Percentiles rank a stretch among this genome's conserved stretches.
These are phyloP conservation scores for Tricholoma sp. DNA, from an alignment of 768 basidiomycete genomes.

Conservation along the genomic window DNA sequence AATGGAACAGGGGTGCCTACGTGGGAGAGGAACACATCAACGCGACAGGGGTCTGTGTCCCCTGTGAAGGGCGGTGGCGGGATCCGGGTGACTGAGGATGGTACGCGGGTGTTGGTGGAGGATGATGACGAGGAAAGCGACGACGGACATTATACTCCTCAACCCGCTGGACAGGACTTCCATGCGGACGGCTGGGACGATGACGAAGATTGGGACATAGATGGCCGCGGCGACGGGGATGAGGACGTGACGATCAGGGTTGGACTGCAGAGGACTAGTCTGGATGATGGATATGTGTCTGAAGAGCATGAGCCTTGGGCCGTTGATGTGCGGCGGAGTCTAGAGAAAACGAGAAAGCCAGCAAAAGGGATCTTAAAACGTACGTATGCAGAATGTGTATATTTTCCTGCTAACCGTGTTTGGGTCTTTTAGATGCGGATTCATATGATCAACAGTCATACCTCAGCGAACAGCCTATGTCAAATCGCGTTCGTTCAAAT, in stretches of 20 bases:
- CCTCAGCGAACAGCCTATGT: conserved; percentile 40
- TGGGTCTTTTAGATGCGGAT: conserved; percentile 48
- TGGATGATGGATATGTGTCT: conserved; percentile 43
- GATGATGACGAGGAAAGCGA: conserved; percentile 66
- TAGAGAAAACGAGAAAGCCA: conserved; percentile 62
- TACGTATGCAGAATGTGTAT: conserved; percentile 33
- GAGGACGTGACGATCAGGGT: conserved; percentile 73
- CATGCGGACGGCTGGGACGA: conserved; percentile 71
- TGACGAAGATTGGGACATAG: conserved; percentile 73
- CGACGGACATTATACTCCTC: conserved; percentile 41
- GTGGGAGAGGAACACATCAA: conserved; percentile 84
- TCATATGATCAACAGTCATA: conserved; percentile 63
- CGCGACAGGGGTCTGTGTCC: conserved; percentile 41
- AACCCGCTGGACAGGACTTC: conserved; percentile 33
- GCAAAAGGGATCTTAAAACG: conserved; percentile 87
- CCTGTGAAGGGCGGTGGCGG: conserved; percentile 37
- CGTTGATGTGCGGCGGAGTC: conserved; percentile 61
- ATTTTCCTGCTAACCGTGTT: not conserved
- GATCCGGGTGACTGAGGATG: conserved; percentile 57
- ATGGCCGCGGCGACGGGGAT: conserved; percentile 52
- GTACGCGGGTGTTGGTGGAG: conserved; percentile 58
- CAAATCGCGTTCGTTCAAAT: conserved; percentile 68
- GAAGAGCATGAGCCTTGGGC: conserved; percentile 78
- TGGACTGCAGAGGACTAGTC: conserved; percentile 42
- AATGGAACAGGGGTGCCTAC: conserved; percentile 46